These are phyloP conservation scores for Starmerella davenportii DNA, from an alignment of 805 yeast species.

Conservation along the genomic window DNA sequence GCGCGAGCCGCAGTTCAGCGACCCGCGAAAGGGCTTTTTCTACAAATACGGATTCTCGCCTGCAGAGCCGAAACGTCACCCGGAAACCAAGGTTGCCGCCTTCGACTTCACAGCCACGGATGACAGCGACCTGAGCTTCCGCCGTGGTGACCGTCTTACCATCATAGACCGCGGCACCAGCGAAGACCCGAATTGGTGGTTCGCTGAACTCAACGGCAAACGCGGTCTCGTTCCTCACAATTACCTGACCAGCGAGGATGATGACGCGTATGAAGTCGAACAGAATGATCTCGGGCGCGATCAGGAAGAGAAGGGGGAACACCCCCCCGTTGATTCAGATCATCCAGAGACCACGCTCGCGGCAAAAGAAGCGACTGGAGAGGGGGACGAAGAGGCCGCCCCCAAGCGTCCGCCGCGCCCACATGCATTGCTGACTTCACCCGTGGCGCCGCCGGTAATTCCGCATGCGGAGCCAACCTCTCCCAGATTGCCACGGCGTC, in stretches of 20 bases:
- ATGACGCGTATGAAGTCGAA: constrained; percentile 3
- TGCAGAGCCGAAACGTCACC: constrained; percentile 4
- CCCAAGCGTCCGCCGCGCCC: too few relatives aligned
- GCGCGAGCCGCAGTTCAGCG: constrained; percentile 4
- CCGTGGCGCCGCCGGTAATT: too few relatives aligned
- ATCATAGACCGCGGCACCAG: constrained; percentile 24
- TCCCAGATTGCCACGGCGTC: too few relatives aligned
- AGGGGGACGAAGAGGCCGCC: neutral
- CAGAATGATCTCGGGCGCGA: constrained; percentile 2
- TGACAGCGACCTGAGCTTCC: constrained; percentile 25
- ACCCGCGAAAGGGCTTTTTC: constrained; percentile 11
- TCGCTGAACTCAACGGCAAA: constrained; percentile 27
- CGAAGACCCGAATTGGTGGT: constrained; percentile 33
- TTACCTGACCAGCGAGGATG: constrained; percentile 21
- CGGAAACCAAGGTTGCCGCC: constrained; percentile 20
- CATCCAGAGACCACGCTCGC: neutral
- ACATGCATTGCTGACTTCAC: too few relatives aligned
- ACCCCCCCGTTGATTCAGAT: neutral
- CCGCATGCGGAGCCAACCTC: too few relatives aligned
- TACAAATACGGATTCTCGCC: constrained; percentile 2
- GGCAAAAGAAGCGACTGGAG: neutral
- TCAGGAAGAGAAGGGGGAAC: neutral
- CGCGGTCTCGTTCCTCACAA: constrained; percentile 33
- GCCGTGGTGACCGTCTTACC: constrained; percentile 24
- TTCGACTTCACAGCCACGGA: constrained; percentile 24